These are phyloP conservation scores for Dalbergia oliveri DNA, from an alignment of 306 rosid genomes.

Conservation along the genomic window DNA sequence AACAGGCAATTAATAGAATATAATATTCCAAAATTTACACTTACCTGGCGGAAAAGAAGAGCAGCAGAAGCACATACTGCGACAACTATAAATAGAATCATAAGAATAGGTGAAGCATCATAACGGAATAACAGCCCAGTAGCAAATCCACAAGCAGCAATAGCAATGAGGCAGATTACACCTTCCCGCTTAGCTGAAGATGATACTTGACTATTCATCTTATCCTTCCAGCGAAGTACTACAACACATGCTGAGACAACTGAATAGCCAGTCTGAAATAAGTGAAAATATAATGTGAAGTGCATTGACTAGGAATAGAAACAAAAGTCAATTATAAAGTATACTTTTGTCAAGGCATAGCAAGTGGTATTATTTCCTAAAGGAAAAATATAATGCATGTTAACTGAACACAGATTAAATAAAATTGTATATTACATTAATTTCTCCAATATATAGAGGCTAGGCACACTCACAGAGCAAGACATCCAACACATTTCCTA, in stretches of 20 bases:
- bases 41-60: slow-evolving; percentile 80
- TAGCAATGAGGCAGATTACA: slow-evolving; percentile 67
- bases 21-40: slow-evolving; percentile 35
- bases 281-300: slow-evolving; percentile 45
- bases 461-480: slow-evolving; percentile 20
- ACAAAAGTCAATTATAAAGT: slow-evolving; percentile 24
- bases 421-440: slow-evolving; percentile 20
- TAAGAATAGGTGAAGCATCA: slow-evolving; percentile 56
- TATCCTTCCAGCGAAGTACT: slow-evolving; percentile 88
- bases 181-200: slow-evolving; percentile 80
- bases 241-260: slow-evolving; percentile 94
- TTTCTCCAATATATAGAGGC: slow-evolving; percentile 5
- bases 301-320: slow-evolving; percentile 10
- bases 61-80: slow-evolving; percentile 68
- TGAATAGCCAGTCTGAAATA: slow-evolving; percentile 96
- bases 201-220: slow-evolving; percentile 59
- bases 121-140: slow-evolving; percentile 75
- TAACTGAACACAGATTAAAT: neutral
- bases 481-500: slow-evolving; percentile 14
- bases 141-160: slow-evolving; percentile 80
- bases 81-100: slow-evolving; percentile 56
- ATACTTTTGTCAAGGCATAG: slow-evolving; percentile 17
- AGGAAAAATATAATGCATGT: slow-evolving; percentile 17
- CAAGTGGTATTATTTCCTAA: slow-evolving; percentile 13
- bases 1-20: slow-evolving; percentile 20